Evolutionary conservation across 768 basidiomycete genomes (phyloP), one percentile per base, ranked within the genome.

Genomic region (Hypholoma sublateritium): DNA sequence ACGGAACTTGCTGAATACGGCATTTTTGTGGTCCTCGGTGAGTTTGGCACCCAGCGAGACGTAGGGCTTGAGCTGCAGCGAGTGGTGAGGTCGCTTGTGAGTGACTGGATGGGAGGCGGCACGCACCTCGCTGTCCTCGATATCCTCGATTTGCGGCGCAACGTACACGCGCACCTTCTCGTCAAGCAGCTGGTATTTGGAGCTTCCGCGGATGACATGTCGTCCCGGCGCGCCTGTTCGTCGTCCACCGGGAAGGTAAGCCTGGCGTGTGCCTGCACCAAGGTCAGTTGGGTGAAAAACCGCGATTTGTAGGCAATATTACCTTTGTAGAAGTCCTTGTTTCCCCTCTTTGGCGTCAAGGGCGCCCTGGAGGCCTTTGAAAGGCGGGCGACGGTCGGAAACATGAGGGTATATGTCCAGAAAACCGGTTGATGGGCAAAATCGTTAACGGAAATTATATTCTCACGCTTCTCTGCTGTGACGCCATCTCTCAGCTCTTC

Each of bases 261-360:
- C 88, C 69, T 93, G 93, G 37, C 94, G 76, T 19, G 88, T 95
- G 36, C 93, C 93, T 94, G 62, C 11, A 8, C 36, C 46, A 36
- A 28, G 3, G 42, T 55, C 42, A 55, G 13, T 34, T 9, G 12
- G n/a, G 17, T 13, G n/a, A 4, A 25, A 28, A 28, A 39, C 4
- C n/a, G 28, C 9, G 32, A 53, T 43, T 19, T 28, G 21, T n/a
- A 16, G 6, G 35, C 34, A 57, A 36, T 60, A 73, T n/a, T 6
- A 89, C 96, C 96, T 73, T 98, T 98, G 80, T 97, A 98, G 69
- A 80, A 98, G 68, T 99, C 93, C 67, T 98, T 98, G 76, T 97
- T 97, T 14, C 84, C 96, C 46, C 86, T 75, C 70, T 98, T 98
- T 0, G 91, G 79, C 0, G 89, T 94, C 49, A 98, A 76, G 2